A percentile compares a stretch with the other conserved stretches of the same genome.
Conservation (phyloP, 192 early-diverging fungal genomes). For the Rhizophagus sp. region DNA sequence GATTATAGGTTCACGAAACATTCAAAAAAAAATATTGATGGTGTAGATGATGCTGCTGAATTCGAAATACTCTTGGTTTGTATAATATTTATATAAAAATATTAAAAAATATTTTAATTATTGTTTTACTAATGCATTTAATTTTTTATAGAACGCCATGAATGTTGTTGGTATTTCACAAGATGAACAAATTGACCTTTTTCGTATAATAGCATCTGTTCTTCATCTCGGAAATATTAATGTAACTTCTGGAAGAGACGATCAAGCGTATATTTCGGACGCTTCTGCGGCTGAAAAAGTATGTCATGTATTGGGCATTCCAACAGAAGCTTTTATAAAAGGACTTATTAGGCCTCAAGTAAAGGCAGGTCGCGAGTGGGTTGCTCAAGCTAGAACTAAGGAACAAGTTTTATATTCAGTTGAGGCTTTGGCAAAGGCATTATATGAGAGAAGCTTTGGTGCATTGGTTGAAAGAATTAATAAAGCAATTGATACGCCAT, state of each 20-base stretch:
- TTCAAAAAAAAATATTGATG: conserved; percentile 87
- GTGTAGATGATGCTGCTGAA: conserved; percentile 87
- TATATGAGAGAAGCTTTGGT: conserved; percentile 98
- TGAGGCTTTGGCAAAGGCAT: conserved; percentile 86
- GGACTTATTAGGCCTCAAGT: conserved; percentile 86
- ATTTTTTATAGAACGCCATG: conserved; percentile 66
- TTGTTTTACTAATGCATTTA: background rate
- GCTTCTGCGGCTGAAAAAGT: conserved; percentile 79
- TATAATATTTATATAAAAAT: background rate
- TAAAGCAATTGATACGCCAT: conserved; percentile 63
- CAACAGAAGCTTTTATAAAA: conserved; percentile 83
- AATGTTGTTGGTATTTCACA: conserved; percentile 74
- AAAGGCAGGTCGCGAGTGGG: conserved; percentile 96
- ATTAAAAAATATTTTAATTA: background rate
- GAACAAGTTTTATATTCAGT: conserved; percentile 86
- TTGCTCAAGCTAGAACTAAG: conserved; percentile 84
- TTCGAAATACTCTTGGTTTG: conserved; percentile 71
- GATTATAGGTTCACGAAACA: conserved; percentile 85
- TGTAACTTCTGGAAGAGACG: conserved; percentile 74
- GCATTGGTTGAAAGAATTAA: conserved; percentile 90
- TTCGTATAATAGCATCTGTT: conserved; percentile 82
- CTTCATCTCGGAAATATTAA: conserved; percentile 94
- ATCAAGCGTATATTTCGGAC: conserved; percentile 83
- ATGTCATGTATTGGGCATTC: conserved; percentile 93
- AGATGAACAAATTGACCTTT: conserved; percentile 81